A percentile compares a stretch with the other conserved stretches of the same genome.
phyloP scores from a whole-genome alignment of 306 rosid species.

The Vigna radiata region DNA sequence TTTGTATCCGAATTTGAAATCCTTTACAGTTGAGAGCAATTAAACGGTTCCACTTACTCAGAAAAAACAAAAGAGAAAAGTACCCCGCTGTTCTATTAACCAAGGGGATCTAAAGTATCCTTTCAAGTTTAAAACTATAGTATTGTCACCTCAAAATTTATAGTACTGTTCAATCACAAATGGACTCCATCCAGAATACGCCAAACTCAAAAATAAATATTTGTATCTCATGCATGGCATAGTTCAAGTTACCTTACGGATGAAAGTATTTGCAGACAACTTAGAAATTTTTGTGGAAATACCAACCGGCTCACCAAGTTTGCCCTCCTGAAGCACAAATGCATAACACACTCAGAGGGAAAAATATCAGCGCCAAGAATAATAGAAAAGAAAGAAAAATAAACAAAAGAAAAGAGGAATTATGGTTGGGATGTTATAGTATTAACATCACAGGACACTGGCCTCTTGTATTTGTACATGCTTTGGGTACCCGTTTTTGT shows the following conservation, averaged over 20 bases:
- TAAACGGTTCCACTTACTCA: background rate
- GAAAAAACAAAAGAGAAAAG: background rate
- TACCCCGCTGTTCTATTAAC: conserved; percentile 11
- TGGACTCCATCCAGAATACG: background rate
- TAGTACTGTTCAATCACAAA: background rate
- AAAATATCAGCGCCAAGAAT: background rate
- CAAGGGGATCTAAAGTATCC: conserved; percentile 18
- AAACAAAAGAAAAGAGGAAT: background rate
- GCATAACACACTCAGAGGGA: conserved; percentile 32
- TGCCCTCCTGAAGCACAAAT: conserved; percentile 56
- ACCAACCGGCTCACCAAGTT: conserved; percentile 49
- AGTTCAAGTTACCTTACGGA: conserved; percentile 58
- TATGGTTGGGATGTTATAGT: background rate
- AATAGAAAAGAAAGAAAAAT: background rate
- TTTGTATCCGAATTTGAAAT: background rate
- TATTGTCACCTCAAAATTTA: background rate
- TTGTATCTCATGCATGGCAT: conserved; percentile 19
- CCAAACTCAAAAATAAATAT: background rate
- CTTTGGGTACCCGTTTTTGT: too few species aligned
- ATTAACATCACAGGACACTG: too few species aligned
- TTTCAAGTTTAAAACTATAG: background rate
- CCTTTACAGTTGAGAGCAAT: conserved; percentile 1
- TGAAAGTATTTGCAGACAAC: conserved; percentile 59
- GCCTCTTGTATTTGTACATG: too few species aligned
- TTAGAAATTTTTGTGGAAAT: conserved; percentile 57